phyloP scores from a whole-genome alignment of 768 basidiomycete species.

The Lentinula sp. region DNA sequence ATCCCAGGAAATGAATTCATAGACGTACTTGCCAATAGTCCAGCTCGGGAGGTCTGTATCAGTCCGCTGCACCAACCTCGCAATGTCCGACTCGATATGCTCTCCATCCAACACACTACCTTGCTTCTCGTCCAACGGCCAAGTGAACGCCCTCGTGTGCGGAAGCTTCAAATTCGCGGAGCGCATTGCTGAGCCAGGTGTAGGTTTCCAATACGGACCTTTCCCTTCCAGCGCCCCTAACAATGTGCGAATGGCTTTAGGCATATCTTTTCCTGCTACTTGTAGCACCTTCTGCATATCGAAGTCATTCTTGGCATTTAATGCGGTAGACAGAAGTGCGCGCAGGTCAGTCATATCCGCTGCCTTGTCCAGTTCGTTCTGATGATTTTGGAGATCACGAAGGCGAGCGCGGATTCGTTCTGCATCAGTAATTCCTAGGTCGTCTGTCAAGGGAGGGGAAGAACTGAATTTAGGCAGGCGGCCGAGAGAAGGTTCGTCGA shows the following conservation, averaged over 20 bases:
- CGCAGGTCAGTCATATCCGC: conserved; percentile 32
- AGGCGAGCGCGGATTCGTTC: background rate
- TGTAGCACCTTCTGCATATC: conserved; percentile 36
- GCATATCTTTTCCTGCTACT: conserved; percentile 36
- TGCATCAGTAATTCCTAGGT: background rate
- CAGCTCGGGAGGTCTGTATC: conserved; percentile 29
- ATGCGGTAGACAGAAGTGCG: conserved; percentile 30
- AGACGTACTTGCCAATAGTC: conserved; percentile 36
- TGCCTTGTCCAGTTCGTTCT: conserved; percentile 29
- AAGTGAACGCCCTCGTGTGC: conserved; percentile 2
- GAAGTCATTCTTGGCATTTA: conserved; percentile 29
- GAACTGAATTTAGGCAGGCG: background rate
- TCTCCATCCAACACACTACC: conserved; percentile 30
- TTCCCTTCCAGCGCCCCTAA: conserved; percentile 34
- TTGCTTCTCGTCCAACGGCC: conserved; percentile 4
- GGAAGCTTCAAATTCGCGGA: background rate
- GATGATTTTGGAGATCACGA: conserved; percentile 16
- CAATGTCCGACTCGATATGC: conserved; percentile 25
- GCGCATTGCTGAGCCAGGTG: background rate
- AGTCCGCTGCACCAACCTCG: background rate
- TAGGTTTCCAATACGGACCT: background rate
- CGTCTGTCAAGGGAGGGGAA: background rate
- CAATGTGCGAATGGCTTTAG: conserved; percentile 46
- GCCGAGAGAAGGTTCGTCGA: background rate
- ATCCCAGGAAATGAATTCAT: background rate